A percentile compares a stretch with the other conserved stretches of the same genome.
These are phyloP conservation scores for Basidiobolus heterosporus DNA, from an alignment of 371 early-diverging fungal species.

Conservation along the genomic window DNA sequence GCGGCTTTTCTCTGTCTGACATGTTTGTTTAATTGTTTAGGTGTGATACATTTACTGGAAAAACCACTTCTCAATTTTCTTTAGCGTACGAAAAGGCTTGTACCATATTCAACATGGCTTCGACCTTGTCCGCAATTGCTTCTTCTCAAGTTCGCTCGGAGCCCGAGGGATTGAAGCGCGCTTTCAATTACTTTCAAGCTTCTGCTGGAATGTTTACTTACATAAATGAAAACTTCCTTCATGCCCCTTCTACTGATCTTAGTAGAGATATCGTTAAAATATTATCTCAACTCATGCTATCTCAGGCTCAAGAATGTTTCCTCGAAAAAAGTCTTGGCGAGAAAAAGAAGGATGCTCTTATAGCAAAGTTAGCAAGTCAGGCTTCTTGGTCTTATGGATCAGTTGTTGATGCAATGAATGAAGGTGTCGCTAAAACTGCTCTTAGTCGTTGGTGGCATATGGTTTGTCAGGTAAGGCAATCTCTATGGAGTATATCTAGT, in stretches of 20 bases:
- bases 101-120: constrained; percentile 84
- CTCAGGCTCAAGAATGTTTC: constrained; percentile 89
- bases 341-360: constrained; percentile 64
- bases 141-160: constrained; percentile 55
- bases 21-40: constrained; percentile 15
- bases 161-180: constrained; percentile 52
- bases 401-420: constrained; percentile 42
- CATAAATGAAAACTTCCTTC: constrained; percentile 92
- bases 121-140: constrained; percentile 54
- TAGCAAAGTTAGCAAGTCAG: constrained; percentile 81
- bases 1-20: neutral
- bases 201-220: constrained; percentile 83
- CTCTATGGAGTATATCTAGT: neutral
- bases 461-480: constrained; percentile 29
- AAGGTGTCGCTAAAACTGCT: constrained; percentile 34
- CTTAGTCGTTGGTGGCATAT: constrained; percentile 47
- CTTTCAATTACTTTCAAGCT: constrained; percentile 78
- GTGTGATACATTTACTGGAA: constrained; percentile 68
- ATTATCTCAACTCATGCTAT: constrained; percentile 69
- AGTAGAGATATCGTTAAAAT: constrained; percentile 73
- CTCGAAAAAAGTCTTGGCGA: constrained; percentile 69
- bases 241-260: constrained; percentile 84
- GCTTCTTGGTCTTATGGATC: constrained; percentile 58
- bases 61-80: constrained; percentile 58
- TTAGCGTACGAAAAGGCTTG: constrained; percentile 92